Base-by-base conservation (phyloP, 208 protist genomes). In the Paratrypanosoma confusum region DNA sequence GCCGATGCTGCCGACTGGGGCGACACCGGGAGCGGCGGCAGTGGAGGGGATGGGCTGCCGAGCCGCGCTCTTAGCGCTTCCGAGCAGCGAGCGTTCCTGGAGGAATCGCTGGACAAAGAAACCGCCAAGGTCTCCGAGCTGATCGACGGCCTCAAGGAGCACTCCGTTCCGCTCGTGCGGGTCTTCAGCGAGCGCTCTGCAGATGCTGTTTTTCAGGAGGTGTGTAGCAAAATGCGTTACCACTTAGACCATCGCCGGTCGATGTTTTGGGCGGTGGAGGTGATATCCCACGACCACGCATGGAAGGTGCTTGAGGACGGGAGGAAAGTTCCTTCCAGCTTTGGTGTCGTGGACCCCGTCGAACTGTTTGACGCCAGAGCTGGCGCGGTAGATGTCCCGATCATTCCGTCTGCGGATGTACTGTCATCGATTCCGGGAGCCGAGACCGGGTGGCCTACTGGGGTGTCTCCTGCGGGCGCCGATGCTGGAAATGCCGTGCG, bases 231-330 rank as follows among this genome's bases (percentile, higher is more conserved):
- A 20, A 70, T 90, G 4, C 51, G 53, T 17, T 66, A 49, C 7
- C 65, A 75, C 20, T 54, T 94, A 13, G 54, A 58, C 25, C 37
- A 88, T 42, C 81, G 85, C 18, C 66, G 66, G 16, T 94, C 85
- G 29, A 59, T 94, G 51, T 77, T 90, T 24, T 72, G 77, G 39
- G 47, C 67, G 3, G 57, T 70, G 7, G 61, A 87, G 51, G 71
- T 94, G 39, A 31, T 83, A 16, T 24, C 47, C 0, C 82, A 70
- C 44, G 81, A 84, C 10, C 50, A 63, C 25, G 81, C 79, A 5
- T 8, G 52, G 35, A 34, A 41, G 31, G 57, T 70, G 46, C 49
- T 88, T 5, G 39, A 64, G 37, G 35, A 14, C 14, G 85, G 85
- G 6, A 40, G 31, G 39, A 54, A 39, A 17, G 50, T 56, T 46